Evolutionary conservation across 2,329 filamentous ascomycete species (phyloP).

Genomic region (Fusarium sp.): DNA sequence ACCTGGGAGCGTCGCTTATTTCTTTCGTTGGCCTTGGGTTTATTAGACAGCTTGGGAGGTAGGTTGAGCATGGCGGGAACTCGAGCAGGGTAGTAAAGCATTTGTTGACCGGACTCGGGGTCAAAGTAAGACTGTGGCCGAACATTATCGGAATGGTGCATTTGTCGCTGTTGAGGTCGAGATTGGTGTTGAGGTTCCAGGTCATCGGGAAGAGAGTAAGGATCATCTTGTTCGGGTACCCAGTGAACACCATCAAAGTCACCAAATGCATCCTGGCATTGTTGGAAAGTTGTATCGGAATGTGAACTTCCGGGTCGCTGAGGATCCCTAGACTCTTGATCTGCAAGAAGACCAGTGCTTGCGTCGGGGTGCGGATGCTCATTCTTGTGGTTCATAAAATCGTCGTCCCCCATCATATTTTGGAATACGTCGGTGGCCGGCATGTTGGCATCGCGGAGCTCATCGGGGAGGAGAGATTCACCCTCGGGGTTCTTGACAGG

Average conservation of each 20-base stretch:
- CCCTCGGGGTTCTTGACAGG: constrained; percentile 56
- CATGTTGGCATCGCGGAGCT: constrained; percentile 51
- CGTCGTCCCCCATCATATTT: constrained; percentile 48
- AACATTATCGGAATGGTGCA: constrained; percentile 44
- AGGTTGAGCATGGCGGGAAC: constrained; percentile 95
- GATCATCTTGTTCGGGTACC: constrained; percentile 62
- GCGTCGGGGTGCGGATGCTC: constrained; percentile 19
- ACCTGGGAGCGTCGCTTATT: constrained; percentile 81
- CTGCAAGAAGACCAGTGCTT: constrained; percentile 17
- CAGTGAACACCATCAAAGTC: constrained; percentile 88
- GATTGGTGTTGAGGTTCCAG: constrained; percentile 31
- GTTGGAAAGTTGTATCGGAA: constrained; percentile 72
- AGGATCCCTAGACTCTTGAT: constrained; percentile 34
- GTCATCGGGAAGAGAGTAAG: constrained; percentile 32
- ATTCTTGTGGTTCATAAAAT: constrained; percentile 30
- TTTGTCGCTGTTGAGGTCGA: constrained; percentile 43
- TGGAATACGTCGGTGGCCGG: constrained; percentile 50
- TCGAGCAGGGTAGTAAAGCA: constrained; percentile 95
- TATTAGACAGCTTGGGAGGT: constrained; percentile 85
- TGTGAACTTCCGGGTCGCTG: constrained; percentile 59
- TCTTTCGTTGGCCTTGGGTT: constrained; percentile 71
- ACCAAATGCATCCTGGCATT: constrained; percentile 75
- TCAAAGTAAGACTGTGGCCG: constrained; percentile 70
- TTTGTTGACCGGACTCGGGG: constrained; percentile 76
- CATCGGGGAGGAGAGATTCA: constrained; percentile 52